Evolutionary conservation across 106 monocot species (phyloP), one percentile per base, ranked within the genome.

Genomic region (Dioscorea zingiberensis): DNA sequence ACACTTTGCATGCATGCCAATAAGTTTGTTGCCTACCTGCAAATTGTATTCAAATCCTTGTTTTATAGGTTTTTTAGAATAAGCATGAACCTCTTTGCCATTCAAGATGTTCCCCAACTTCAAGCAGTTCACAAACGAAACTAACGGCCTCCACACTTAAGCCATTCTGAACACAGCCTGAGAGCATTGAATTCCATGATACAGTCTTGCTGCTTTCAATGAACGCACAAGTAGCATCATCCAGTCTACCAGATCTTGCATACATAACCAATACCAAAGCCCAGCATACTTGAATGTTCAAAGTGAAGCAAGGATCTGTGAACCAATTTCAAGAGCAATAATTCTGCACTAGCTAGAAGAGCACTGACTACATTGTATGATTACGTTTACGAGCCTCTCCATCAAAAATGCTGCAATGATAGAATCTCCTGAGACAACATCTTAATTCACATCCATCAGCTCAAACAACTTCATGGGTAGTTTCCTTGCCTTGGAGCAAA

Each of bases 131-230:
- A 63, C 25, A 16, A 66, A 89, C 86, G 63, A 84, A 70, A 4
- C 48, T 53, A 54, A 89, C 47, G 56, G 79, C 74, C 55, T 92
- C 73, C 11, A 38, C 47, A 67, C 82, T 76, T 2, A 77, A 61
- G 53, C 58, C 67, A 65, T 89, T 92, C 27, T 92, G 88, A 70
- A 92, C 73, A 70, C 74, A 92, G 44, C 77, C 79, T 24, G 92
- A 88, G 21, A 98, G 85, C 69, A 98, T 44, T 10, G 97, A 93
- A 65, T 98, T 98, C 97, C 97, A 98, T 8, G 92, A 78, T 27
- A 98, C 69, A 51, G 72, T 92, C 26, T 78, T 69, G 46, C 3
- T 60, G 74, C 86, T 86, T 57, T 75, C 73, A 48, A 21, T 2
- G 58, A 92, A 98, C 57, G 84, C 71, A 25, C 25, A 63, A 30